phyloP scores from a whole-genome alignment of 345 rosid genomes.

The Murraya paniculata region DNA sequence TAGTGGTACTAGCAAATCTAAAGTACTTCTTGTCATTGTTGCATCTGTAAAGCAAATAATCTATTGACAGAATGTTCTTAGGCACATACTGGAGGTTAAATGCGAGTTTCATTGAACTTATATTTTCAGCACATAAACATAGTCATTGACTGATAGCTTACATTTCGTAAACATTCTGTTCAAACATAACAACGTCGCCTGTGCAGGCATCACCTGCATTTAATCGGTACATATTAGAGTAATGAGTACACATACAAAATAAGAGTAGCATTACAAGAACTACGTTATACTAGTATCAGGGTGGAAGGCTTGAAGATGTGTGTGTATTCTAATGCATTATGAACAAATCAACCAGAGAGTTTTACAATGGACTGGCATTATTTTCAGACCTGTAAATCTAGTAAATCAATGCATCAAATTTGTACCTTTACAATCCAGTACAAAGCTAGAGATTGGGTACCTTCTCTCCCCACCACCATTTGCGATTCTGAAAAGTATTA shows the following conservation, averaged over 20 bases:
- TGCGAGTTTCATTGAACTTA: not conserved
- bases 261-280: not conserved
- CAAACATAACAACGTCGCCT: conserved; percentile 60
- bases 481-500: conserved; percentile 35
- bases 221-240: not conserved
- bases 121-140: not conserved
- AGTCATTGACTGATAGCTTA: conserved; percentile 16
- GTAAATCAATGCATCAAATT: not conserved
- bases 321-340: not conserved
- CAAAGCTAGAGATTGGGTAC: conserved; percentile 55
- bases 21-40: not conserved
- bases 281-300: not conserved
- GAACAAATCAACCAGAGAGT: not conserved
- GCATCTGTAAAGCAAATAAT: not conserved
- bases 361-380: not conserved
- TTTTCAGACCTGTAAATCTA: not conserved
- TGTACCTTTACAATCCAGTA: conserved; percentile 54
- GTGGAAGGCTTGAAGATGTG: not conserved
- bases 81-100: not conserved
- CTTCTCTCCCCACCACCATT: conserved; percentile 49
- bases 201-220: conserved; percentile 62
- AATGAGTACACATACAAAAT: not conserved
- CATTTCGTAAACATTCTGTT: conserved; percentile 63
- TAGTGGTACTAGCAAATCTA: not conserved
- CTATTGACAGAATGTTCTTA: no score